phyloP scores from a whole-genome alignment of 202 grass and related monocot species.

The Saccharum hybrid region DNA sequence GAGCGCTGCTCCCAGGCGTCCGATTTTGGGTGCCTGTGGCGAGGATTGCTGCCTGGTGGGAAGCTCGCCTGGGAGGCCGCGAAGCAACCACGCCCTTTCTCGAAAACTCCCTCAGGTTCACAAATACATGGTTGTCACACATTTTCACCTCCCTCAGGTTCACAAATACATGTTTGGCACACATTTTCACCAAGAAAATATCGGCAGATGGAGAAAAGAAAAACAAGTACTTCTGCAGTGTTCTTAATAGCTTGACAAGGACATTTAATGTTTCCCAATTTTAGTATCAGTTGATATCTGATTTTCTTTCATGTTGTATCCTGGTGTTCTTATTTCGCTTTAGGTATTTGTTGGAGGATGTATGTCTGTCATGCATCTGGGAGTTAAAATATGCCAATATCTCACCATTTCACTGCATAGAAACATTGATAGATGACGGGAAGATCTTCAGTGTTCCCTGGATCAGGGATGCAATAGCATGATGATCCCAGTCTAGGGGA shows the following conservation, averaged over 20 bases:
- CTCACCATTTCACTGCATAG: background rate
- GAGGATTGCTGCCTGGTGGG: background rate
- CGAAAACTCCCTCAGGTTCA: background rate
- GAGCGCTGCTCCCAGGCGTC: background rate
- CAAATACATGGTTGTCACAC: background rate
- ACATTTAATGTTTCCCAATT: background rate
- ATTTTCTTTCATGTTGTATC: background rate
- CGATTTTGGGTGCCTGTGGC: background rate
- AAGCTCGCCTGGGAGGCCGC: background rate
- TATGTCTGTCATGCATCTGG: background rate
- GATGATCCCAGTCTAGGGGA: constrained; percentile 37
- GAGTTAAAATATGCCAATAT: background rate
- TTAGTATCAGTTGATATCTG: background rate
- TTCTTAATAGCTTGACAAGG: background rate
- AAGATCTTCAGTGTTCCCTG: constrained; percentile 17
- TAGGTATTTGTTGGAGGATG: background rate
- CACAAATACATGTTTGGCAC: background rate
- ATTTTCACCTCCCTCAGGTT: background rate
- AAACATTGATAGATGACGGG: constrained; percentile 17
- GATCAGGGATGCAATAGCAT: background rate
- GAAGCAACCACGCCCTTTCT: background rate
- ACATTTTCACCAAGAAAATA: background rate
- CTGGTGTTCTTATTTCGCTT: background rate
- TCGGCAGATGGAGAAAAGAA: background rate
- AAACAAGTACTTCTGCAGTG: background rate